Conservation (phyloP, 176 grass and related monocot genomes). For the Tillandsia leiboldiana region DNA sequence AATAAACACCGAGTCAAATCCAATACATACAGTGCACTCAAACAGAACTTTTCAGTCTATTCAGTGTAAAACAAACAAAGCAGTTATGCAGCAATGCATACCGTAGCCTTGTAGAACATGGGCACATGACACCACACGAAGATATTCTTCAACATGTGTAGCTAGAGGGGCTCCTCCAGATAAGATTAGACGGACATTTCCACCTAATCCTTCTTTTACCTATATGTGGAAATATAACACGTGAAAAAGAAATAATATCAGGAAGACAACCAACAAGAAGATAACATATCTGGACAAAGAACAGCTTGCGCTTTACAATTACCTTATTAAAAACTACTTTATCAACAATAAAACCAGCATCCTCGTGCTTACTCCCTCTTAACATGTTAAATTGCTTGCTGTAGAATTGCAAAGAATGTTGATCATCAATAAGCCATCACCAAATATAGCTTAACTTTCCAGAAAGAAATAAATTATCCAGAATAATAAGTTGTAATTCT, state of each 20-base stretch:
- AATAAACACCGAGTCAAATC: not conserved
- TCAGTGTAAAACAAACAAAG: not conserved
- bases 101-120: conserved; percentile 95
- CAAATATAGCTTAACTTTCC: not conserved
- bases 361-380: conserved; percentile 70
- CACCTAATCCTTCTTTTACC: conserved; percentile 89
- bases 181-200: conserved; percentile 77
- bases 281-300: not conserved
- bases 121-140: conserved; percentile 78
- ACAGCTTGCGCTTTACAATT: not conserved
- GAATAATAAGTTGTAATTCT: not conserved
- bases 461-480: not conserved
- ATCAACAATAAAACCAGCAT: conserved; percentile 69
- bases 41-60: not conserved
- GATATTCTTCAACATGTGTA: conserved; percentile 71
- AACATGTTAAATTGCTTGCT: conserved; percentile 91
- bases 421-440: not conserved
- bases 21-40: not conserved
- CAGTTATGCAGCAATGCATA: conserved; percentile 20
- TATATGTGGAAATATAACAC: conserved; percentile 14
- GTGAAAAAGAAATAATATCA: conserved; percentile 13
- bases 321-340: conserved; percentile 95
- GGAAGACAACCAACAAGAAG: not conserved
- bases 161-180: conserved; percentile 91
- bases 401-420: conserved; percentile 20